Evolutionary conservation across 345 rosid species (phyloP).

Genomic region (Salix arbutifolia): DNA sequence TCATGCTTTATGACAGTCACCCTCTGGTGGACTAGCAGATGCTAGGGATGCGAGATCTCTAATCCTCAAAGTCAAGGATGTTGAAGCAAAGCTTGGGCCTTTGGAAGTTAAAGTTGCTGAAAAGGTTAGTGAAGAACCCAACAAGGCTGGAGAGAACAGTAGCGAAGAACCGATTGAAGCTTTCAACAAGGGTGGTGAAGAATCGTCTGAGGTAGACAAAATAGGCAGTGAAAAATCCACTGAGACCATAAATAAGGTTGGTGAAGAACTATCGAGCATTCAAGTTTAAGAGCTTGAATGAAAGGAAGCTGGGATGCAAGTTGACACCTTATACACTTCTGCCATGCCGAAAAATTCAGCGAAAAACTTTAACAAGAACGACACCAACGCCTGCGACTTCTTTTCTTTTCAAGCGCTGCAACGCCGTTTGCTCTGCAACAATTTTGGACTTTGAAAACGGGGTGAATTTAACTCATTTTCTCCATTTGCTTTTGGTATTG

Average conservation of each 20-base stretch:
- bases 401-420: neutral
- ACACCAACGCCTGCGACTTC: neutral
- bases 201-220: neutral
- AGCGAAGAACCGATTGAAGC: neutral
- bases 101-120: constrained; percentile 23
- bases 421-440: neutral
- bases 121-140: constrained; percentile 3
- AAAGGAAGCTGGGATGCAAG: constrained; percentile 14
- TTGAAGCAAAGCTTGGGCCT: constrained; percentile 67
- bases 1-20: constrained; percentile 39
- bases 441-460: neutral
- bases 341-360: neutral
- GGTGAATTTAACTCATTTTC: neutral
- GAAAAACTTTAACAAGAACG: neutral
- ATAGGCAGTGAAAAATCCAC: neutral
- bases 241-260: neutral
- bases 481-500: too few relatives aligned
- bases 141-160: neutral
- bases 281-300: neutral
- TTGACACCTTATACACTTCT: neutral
- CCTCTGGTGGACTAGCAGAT: constrained; percentile 34
- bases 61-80: constrained; percentile 47
- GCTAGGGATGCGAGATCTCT: constrained; percentile 55
- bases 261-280: neutral
- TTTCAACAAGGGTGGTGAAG: neutral